Percentiles rank a stretch among this genome's conserved stretches.
These are phyloP conservation scores for Baorangia bicolor DNA, from an alignment of 768 basidiomycete genomes.

Conservation along the genomic window DNA sequence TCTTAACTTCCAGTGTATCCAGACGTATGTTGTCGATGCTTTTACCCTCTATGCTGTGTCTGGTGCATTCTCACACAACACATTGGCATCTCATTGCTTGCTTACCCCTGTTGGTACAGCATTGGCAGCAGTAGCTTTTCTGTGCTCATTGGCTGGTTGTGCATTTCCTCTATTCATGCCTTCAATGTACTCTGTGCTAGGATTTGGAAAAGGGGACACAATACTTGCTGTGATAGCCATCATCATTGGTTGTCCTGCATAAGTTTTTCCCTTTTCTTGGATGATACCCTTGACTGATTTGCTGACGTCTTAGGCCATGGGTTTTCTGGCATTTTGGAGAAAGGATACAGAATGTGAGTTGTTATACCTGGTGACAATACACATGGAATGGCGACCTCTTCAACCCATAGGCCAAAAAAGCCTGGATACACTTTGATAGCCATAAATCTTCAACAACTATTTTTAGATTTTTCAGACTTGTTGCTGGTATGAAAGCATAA, in stretches of 20 bases:
- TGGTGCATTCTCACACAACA: slow-evolving; percentile 36
- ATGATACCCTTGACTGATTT: slow-evolving; percentile 28
- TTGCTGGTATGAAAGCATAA: no score
- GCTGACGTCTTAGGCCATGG: slow-evolving; percentile 38
- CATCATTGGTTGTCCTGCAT: slow-evolving; percentile 57
- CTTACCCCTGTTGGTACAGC: slow-evolving; percentile 36
- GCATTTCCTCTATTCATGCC: slow-evolving; percentile 79
- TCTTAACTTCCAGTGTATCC: slow-evolving; percentile 58
- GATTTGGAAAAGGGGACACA: slow-evolving; percentile 69
- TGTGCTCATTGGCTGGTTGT: slow-evolving; percentile 69
- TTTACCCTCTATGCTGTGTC: slow-evolving; percentile 70
- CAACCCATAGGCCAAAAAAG: no score
- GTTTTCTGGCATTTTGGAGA: slow-evolving; percentile 47
- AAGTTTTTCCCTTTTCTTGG: not conserved
- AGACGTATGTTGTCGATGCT: slow-evolving; percentile 66
- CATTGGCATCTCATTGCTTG: not conserved
- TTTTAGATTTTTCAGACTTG: no score
- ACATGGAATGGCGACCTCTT: not conserved
- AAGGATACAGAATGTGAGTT: slow-evolving; percentile 50
- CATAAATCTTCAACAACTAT: no score
- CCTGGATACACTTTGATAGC: not conserved
- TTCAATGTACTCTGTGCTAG: slow-evolving; percentile 61
- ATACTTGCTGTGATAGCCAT: slow-evolving; percentile 60
- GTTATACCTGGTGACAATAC: slow-evolving; percentile 30
- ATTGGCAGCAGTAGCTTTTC: slow-evolving; percentile 59